Evolutionary conservation across 768 basidiomycete species (phyloP), one percentile per base, ranked within the genome.

Genomic region (Mycena alexandri): DNA sequence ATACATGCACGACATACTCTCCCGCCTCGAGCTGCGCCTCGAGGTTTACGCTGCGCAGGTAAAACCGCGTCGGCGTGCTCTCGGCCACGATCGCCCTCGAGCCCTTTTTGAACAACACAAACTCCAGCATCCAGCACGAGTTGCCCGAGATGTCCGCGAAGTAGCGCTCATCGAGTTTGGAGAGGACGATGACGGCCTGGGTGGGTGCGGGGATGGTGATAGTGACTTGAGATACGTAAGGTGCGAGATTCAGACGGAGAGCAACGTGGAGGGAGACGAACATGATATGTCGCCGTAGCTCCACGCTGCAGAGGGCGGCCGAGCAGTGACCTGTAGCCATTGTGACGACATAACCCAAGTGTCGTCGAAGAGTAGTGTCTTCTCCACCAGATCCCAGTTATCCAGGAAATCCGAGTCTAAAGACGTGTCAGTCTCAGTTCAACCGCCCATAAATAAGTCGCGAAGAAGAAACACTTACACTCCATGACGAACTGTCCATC

Each of bases 401-500:
- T 79, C 76, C 50, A 84, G 69, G 75, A 83, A 85, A 63, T 85
- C 83, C 38, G 73, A 75, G 67, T 82, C 80, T 82, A 52, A 19
- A 44, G 25, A 13, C 56, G n/a, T 16, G 25, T 57, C 12, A 29
- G 29, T 29, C 29, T 29, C 29, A 29, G 29, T 29, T 29, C 29
- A 29, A 29, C 29, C 29, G 6, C 29, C 29, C 29, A 29, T 29
- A 29, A 57, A 33, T 21, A 16, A 8, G 19, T 16, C 22, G 6
- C 3, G 33, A 44, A 36, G 48, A 38, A 38, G 13, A 44, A 25
- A 34, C 13, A 71, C 80, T 57, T 60, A 83, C 80, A 83, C 75
- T 85, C 85, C 83, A 85, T 85, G 14, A 86, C 79, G 59, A 86
- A 86, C 67, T 83, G 79, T 0, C 85, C 84, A 71, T 86, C 85